Conservation (phyloP, 352 stramenopile species). For the Phytophthora multivora region DNA sequence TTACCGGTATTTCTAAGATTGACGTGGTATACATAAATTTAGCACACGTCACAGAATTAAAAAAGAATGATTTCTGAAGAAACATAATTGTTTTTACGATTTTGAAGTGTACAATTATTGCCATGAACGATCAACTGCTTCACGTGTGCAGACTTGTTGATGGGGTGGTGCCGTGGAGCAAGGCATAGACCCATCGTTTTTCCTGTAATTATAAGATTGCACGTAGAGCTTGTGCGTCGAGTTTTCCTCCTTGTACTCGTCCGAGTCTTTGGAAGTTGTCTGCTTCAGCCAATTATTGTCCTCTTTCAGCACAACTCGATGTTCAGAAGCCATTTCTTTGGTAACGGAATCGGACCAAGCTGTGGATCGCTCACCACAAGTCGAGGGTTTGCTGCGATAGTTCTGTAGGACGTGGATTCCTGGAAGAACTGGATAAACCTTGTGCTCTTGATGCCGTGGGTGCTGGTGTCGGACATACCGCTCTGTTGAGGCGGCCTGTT, state of each 20-base stretch:
- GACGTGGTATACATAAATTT: not conserved
- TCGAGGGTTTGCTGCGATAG: not conserved
- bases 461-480: conserved; percentile 2
- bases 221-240: conserved; percentile 10
- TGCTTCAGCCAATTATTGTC: not conserved
- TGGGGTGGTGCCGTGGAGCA: not conserved
- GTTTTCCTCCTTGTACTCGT: not conserved
- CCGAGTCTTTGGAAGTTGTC: not conserved
- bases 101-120: too few relatives aligned
- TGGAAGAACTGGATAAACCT: conserved; percentile 21
- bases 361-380: not conserved
- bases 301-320: conserved; percentile 17
- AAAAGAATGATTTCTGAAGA: too few relatives aligned
- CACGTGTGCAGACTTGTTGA: not conserved
- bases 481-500: not conserved
- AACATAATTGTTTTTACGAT: too few relatives aligned
- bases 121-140: too few relatives aligned
- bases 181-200: not conserved
- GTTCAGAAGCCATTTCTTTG: not conserved
- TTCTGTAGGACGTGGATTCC: conserved; percentile 17
- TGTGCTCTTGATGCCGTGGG: not conserved
- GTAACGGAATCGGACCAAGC: not conserved
- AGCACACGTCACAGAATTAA: conserved; percentile 11
- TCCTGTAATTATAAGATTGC: conserved; percentile 21
- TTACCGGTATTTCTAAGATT: too few relatives aligned